phyloP scores from a whole-genome alignment of 148 eudicot genomes.

The Cornus controversa region DNA sequence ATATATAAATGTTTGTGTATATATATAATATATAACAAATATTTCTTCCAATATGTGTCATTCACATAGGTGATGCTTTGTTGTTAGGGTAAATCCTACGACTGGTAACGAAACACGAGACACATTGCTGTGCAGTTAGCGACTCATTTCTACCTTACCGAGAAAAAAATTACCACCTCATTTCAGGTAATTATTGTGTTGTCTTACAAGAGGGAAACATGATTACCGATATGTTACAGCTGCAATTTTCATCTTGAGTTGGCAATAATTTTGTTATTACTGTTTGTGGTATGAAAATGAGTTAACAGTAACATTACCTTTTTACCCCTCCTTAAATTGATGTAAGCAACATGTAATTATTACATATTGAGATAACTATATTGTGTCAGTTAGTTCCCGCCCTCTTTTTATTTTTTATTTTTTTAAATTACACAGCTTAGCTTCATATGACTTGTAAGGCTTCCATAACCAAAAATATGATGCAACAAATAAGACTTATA shows the following conservation, averaged over 20 bases:
- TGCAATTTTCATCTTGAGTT: not conserved
- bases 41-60: not conserved
- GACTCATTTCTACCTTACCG: not conserved
- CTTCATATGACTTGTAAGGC: too few relatives aligned
- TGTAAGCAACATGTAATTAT: too few relatives aligned
- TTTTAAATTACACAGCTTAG: too few relatives aligned
- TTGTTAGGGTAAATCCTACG: slow-evolving; percentile 70
- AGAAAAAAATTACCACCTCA: slow-evolving; percentile 17
- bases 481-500: too few relatives aligned
- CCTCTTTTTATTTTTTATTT: too few relatives aligned
- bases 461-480: too few relatives aligned
- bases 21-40: not conserved
- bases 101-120: slow-evolving; percentile 87
- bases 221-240: not conserved
- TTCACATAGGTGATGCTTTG: not conserved
- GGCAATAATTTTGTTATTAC: not conserved
- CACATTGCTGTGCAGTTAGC: slow-evolving; percentile 77
- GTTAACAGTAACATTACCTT: too few relatives aligned
- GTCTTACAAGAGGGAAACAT: not conserved
- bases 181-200: not conserved
- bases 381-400: too few relatives aligned
- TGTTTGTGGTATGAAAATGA: not conserved
- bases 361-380: too few relatives aligned
- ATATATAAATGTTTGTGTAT: not conserved
- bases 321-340: too few relatives aligned